Evolutionary conservation across 306 rosid genomes (phyloP).

Genomic region (Quercus aquifolioides): DNA sequence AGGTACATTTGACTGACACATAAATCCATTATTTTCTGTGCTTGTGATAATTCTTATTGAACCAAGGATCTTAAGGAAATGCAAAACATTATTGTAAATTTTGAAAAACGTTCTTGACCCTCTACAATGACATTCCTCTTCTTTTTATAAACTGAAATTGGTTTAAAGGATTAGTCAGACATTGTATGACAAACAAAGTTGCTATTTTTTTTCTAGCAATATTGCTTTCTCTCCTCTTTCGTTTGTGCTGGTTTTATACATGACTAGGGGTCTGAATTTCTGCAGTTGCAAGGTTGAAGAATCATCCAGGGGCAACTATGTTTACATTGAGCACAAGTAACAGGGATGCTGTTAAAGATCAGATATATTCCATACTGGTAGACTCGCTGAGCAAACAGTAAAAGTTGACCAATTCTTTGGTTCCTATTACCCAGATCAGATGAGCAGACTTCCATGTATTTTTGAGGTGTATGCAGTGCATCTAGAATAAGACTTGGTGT

Average conservation of each 20-base stretch:
- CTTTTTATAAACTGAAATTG: neutral
- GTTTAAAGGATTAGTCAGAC: neutral
- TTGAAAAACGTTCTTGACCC: neutral
- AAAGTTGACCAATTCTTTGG: neutral
- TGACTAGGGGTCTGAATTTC: constrained; percentile 14
- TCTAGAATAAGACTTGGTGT: no score
- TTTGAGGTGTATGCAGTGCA: no score
- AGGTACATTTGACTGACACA: constrained; percentile 32
- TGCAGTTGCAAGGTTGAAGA: constrained; percentile 79
- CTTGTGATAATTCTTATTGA: neutral
- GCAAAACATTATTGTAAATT: neutral
- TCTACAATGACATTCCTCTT: neutral
- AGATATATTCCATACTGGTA: constrained; percentile 43
- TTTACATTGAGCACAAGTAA: constrained; percentile 56
- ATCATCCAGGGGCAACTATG: constrained; percentile 59
- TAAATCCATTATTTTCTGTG: neutral
- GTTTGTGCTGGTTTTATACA: constrained; percentile 8
- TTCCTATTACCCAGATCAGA: neutral
- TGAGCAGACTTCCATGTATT: no score
- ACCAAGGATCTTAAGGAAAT: neutral
- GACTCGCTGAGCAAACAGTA: constrained; percentile 40
- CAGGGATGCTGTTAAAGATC: constrained; percentile 60
- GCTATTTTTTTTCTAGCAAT: neutral
- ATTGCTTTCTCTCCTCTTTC: neutral
- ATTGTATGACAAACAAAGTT: neutral